Conservation (phyloP, 208 protist species). For the Trypanosoma congolense region DNA sequence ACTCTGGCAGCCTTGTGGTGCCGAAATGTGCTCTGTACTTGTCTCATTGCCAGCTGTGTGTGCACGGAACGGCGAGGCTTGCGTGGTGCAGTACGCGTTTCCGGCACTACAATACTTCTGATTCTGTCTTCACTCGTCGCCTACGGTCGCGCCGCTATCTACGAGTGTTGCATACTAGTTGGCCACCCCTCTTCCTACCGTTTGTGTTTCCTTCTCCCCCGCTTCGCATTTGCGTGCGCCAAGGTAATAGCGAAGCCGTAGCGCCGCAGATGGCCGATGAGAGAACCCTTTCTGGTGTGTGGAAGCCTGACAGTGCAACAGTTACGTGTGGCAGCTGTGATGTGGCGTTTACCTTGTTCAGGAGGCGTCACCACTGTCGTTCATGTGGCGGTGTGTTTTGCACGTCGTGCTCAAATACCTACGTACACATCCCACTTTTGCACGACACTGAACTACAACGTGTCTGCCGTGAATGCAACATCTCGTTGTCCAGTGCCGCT, state of each 20-base stretch:
- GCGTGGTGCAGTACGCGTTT: background rate
- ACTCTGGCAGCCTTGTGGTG: too few relatives aligned
- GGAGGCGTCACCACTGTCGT: constrained; percentile 33
- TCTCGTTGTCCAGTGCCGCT: background rate
- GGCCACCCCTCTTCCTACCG: constrained; percentile 1
- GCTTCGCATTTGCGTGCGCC: background rate
- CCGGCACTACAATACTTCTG: background rate
- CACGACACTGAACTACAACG: constrained; percentile 28
- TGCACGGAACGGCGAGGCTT: background rate
- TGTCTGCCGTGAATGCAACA: constrained; percentile 33
- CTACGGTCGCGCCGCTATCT: too few relatives aligned
- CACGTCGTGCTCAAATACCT: constrained; percentile 27
- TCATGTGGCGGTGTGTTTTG: constrained; percentile 45
- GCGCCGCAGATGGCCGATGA: background rate
- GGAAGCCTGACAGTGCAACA: constrained; percentile 27
- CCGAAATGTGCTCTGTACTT: too few relatives aligned
- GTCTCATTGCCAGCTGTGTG: too few relatives aligned
- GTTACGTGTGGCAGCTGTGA: constrained; percentile 29
- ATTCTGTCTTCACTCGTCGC: too few relatives aligned
- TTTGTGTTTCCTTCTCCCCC: constrained; percentile 5
- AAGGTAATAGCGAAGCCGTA: background rate
- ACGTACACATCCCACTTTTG: constrained; percentile 19
- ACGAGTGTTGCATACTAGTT: too few relatives aligned
- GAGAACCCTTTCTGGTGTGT: constrained; percentile 16
- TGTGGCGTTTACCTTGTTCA: constrained; percentile 23